Evolutionary conservation across 2,329 filamentous ascomycete genomes (phyloP).

Genomic region (Talaromyces piceae): DNA sequence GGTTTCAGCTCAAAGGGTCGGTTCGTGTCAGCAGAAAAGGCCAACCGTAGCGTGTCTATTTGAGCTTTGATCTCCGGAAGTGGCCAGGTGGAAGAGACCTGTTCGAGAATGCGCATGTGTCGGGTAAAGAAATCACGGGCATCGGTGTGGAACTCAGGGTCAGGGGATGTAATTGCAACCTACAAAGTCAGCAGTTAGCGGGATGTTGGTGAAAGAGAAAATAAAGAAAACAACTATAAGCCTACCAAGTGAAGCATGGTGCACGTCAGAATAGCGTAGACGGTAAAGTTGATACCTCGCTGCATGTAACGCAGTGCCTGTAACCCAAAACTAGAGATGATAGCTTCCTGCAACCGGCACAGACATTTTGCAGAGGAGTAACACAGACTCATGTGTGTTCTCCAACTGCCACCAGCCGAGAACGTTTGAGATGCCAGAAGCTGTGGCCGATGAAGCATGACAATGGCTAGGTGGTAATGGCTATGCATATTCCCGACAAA

Average conservation of each 20-base stretch:
- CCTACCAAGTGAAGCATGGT: slow-evolving; percentile 87
- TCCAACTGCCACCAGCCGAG: slow-evolving; percentile 67
- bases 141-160: slow-evolving; percentile 77
- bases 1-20: slow-evolving; percentile 86
- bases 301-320: slow-evolving; percentile 84
- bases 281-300: slow-evolving; percentile 86
- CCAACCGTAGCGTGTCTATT: slow-evolving; percentile 79
- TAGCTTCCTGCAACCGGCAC: slow-evolving; percentile 78
- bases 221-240: too few species aligned
- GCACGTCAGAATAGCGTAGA: slow-evolving; percentile 87
- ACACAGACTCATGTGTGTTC: slow-evolving; percentile 77
- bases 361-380: slow-evolving; percentile 77
- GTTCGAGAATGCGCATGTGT: slow-evolving; percentile 89
- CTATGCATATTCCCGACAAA: slow-evolving; percentile 84
- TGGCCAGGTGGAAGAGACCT: slow-evolving; percentile 72
- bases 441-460: slow-evolving; percentile 83
- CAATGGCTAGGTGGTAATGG: slow-evolving; percentile 77
- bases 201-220: too few species aligned
- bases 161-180: slow-evolving; percentile 89
- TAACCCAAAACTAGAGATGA: slow-evolving; percentile 68
- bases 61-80: slow-evolving; percentile 86
- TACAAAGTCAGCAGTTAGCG: slow-evolving; percentile 26
- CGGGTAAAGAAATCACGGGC: slow-evolving; percentile 83
- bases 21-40: slow-evolving; percentile 77
- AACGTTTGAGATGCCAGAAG: slow-evolving; percentile 70